Evolutionary conservation across 2,329 filamentous ascomycete species (phyloP), one percentile per base, ranked within the genome.

Genomic region (Didymellaceae sp.): DNA sequence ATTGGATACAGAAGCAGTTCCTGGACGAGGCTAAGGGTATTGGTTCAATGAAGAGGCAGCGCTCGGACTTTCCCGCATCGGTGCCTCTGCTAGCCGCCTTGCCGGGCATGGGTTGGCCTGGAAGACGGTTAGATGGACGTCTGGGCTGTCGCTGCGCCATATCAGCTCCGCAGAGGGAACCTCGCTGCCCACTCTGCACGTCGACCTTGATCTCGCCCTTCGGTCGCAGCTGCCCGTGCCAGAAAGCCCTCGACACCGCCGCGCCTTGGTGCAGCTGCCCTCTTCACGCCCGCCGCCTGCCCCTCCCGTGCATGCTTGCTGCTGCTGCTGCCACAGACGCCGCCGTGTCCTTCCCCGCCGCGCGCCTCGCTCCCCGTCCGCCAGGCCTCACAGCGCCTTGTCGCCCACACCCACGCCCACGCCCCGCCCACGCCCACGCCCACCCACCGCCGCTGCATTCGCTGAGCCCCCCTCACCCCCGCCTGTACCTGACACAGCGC

Each of bases 401-500:
- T 41, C 16, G 11, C 41, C 13, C 7, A 25, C 37, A 25, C 40
- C n/a, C 45, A 25, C 26, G 32, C 17, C 45, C 47, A n/a, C 10
- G 28, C 28, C 20, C 32, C 31, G n/a, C 30, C 20, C 26, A 17
- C 18, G 16, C 14, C 20, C 28, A n/a, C 33, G 5, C 6, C 2
- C 33, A 9, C 18, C 1, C 35, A n/a, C 13, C 35, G 5, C 11
- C 26, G 13, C 26, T 11, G n/a, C 11, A 6, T 11, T 5, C 26
- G 26, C 26, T 5, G 7, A 5, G 26, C 26, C 22, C n/a, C 26
- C 5, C 26, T 30, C 26, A 11, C 26, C 7, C 6, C 22, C 22
- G 21, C 45, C 47, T 59, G 44, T 49, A 57, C 59, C 66, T 66
- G 63, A 66, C 43, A 65, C 63, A 53, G 44, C 30, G 46, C 51